Evolutionary conservation across 2,329 filamentous ascomycete genomes (phyloP).

Genomic region (Catunica adiposa): DNA sequence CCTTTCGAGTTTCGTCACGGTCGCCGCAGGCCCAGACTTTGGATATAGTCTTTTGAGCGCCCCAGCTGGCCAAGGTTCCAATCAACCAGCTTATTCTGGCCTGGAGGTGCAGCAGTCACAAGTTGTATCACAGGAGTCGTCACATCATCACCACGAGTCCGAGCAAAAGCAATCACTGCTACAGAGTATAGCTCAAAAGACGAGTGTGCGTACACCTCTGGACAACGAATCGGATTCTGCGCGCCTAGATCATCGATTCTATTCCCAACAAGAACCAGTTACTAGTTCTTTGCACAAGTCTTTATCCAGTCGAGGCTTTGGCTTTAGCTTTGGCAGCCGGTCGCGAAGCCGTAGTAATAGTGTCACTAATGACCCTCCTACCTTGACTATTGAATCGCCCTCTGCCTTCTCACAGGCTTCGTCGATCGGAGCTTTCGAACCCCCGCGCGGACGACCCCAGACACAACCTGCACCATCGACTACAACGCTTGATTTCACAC

Average conservation of each 20-base stretch:
- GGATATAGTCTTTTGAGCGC: not conserved
- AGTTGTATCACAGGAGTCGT: not conserved
- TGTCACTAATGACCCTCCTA: not conserved
- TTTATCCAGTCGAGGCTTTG: not conserved
- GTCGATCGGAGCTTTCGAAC: not conserved
- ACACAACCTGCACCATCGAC: not conserved
- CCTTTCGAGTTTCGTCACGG: not conserved
- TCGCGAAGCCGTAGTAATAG: slow-evolving; percentile 1
- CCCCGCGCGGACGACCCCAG: not conserved
- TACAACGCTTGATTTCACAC: not conserved
- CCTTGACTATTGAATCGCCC: not conserved
- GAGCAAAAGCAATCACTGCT: too few species aligned
- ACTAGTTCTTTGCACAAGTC: not conserved
- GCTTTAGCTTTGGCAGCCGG: not conserved
- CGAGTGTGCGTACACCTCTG: not conserved
- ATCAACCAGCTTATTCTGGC: not conserved
- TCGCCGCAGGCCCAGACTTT: not conserved
- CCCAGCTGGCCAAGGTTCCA: not conserved
- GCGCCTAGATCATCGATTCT: not conserved
- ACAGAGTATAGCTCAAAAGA: not conserved
- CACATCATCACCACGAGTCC: not conserved
- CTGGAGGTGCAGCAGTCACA: not conserved
- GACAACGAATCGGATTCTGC: not conserved
- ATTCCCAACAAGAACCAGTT: not conserved
- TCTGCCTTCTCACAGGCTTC: not conserved